Evolutionary conservation across 163 green algal species (phyloP).

Genomic region (Dunaliella salina): DNA sequence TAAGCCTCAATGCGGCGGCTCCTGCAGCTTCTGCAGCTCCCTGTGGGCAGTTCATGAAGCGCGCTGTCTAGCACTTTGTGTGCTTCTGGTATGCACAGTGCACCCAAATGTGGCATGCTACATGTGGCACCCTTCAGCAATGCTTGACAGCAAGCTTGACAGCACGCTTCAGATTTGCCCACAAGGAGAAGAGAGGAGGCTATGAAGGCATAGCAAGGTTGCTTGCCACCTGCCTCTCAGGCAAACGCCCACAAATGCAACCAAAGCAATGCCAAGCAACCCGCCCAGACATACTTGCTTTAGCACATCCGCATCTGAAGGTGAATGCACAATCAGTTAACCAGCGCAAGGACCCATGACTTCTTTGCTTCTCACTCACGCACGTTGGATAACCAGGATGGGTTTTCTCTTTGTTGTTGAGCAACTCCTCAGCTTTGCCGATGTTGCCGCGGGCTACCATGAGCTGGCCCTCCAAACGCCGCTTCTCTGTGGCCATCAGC

Average conservation of each 20-base stretch:
- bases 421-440: constrained; percentile 24
- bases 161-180: no score
- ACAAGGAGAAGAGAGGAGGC: no score
- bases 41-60: no score
- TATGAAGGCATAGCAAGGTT: no score
- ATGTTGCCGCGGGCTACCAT: constrained; percentile 12
- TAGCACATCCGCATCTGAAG: not conserved
- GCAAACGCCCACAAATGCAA: not conserved
- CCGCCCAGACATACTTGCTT: not conserved
- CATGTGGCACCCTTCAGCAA: no score
- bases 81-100: no score
- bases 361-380: not conserved
- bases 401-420: constrained; percentile 19
- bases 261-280: not conserved
- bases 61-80: no score
- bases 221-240: not conserved
- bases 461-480: constrained; percentile 12
- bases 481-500: constrained; percentile 10
- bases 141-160: no score
- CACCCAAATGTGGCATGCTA: no score
- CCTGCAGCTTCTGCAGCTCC: no score
- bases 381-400: no score
- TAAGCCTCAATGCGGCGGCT: no score
- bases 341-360: not conserved
- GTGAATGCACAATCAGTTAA: not conserved